Percentiles rank a stretch among this genome's conserved stretches.
phyloP scores from a whole-genome alignment of 225 moss, liverwort and hornwort genomes.

The Polytrichum commune region DNA sequence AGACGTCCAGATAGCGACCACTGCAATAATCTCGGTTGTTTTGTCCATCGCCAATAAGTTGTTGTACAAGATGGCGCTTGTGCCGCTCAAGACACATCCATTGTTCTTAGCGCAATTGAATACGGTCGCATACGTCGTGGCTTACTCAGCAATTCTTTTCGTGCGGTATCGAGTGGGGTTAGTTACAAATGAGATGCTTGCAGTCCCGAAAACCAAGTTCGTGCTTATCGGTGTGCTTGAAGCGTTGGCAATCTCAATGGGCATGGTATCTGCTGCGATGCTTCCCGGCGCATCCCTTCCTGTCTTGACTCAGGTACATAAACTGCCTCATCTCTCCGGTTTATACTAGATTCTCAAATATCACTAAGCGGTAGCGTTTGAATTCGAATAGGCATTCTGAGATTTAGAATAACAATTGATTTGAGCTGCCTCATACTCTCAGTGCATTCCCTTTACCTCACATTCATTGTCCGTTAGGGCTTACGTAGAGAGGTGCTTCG shows the following conservation, averaged over 20 bases:
- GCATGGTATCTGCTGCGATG: constrained; percentile 76
- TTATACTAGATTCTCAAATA: too few species aligned
- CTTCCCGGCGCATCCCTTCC: constrained; percentile 87
- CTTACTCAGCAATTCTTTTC: constrained; percentile 78
- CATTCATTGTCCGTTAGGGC: too few species aligned
- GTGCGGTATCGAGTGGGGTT: constrained; percentile 76
- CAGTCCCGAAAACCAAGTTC: constrained; percentile 63
- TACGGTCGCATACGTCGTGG: constrained; percentile 73
- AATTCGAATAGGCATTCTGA: background rate
- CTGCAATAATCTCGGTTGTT: constrained; percentile 48
- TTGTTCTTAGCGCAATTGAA: constrained; percentile 88
- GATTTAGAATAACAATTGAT: background rate
- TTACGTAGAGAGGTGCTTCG: too few species aligned
- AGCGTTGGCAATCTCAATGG: constrained; percentile 70
- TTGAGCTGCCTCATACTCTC: too few species aligned
- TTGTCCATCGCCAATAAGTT: constrained; percentile 72
- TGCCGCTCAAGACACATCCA: constrained; percentile 72
- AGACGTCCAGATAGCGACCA: constrained; percentile 52
- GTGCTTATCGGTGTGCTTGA: constrained; percentile 71
- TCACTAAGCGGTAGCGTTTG: background rate
- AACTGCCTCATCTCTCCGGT: too few species aligned
- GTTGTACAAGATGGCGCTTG: constrained; percentile 87
- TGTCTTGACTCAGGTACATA: constrained; percentile 73
- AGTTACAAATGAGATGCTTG: constrained; percentile 88
- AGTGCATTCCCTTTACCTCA: too few species aligned